phyloP scores from a whole-genome alignment of 169 alveolate species.

The Eimeria sp. region DNA sequence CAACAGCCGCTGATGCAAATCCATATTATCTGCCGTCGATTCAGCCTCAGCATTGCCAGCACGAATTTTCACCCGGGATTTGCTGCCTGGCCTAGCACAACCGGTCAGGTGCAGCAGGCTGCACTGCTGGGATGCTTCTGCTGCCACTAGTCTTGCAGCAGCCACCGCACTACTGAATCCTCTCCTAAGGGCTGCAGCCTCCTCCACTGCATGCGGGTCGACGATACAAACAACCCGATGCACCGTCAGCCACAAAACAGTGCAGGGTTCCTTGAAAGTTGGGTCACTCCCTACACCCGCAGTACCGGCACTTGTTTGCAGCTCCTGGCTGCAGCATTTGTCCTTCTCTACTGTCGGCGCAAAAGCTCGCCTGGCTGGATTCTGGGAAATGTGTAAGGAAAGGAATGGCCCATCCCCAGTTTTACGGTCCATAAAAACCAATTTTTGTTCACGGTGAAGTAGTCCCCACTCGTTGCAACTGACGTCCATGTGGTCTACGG shows the following conservation, averaged over 20 bases:
- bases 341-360: background rate
- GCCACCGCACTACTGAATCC: constrained; percentile 28
- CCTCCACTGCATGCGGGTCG: constrained; percentile 32
- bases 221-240: constrained; percentile 31
- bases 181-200: background rate
- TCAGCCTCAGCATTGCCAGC: background rate
- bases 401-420: constrained; percentile 17
- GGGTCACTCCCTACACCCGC: background rate
- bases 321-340: background rate
- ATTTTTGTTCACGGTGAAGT: background rate
- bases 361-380: background rate
- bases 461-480: background rate
- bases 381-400: background rate
- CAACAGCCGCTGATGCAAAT: background rate
- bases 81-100: background rate
- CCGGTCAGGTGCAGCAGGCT: constrained; percentile 13
- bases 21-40: background rate
- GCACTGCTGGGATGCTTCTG: constrained; percentile 38
- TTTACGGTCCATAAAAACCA: constrained; percentile 13
- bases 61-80: background rate
- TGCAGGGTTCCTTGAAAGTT: background rate
- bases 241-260: background rate
- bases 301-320: background rate
- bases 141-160: constrained; percentile 7
- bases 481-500: constrained; percentile 36